Evolutionary conservation across 345 rosid genomes (phyloP).

Genomic region (Populus davidiana): DNA sequence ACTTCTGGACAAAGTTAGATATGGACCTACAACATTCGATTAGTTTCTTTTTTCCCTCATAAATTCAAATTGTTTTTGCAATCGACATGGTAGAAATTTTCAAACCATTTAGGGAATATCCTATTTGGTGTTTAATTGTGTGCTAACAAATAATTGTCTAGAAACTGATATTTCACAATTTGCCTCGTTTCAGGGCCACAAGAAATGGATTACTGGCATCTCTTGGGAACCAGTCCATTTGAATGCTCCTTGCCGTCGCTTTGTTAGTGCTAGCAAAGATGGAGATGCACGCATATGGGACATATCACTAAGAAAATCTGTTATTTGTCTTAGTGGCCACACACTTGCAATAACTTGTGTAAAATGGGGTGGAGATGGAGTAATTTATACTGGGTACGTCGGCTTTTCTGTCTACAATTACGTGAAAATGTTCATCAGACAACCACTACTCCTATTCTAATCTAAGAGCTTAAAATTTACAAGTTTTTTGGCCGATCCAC

Average conservation of each 20-base stretch:
- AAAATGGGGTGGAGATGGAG: slow-evolving; percentile 97
- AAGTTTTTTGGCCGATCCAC: not conserved
- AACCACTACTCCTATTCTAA: not conserved
- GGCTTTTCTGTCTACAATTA: not conserved
- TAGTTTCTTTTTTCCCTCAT: not conserved
- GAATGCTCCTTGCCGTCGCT: slow-evolving; percentile 87
- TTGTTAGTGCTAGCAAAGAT: slow-evolving; percentile 96
- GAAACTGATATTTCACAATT: slow-evolving; percentile 15
- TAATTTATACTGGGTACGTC: slow-evolving; percentile 81
- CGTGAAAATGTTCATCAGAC: not conserved
- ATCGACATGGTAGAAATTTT: not conserved
- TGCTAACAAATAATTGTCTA: not conserved
- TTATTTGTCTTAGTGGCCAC: slow-evolving; percentile 82
- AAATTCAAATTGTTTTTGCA: not conserved
- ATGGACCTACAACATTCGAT: not conserved
- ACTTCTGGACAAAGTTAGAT: slow-evolving; percentile 1
- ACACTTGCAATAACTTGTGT: slow-evolving; percentile 95
- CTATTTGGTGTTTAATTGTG: not conserved
- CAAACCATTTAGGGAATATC: not conserved
- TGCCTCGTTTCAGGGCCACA: slow-evolving; percentile 68
- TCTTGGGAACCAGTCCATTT: slow-evolving; percentile 97
- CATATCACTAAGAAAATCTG: slow-evolving; percentile 55
- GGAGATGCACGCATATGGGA: slow-evolving; percentile 99
- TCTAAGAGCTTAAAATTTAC: not conserved
- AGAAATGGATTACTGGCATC: slow-evolving; percentile 96